A percentile compares a stretch with the other conserved stretches of the same genome.
Evolutionary conservation across 768 basidiomycete genomes (phyloP).

Genomic region (Amanita molliuscula): DNA sequence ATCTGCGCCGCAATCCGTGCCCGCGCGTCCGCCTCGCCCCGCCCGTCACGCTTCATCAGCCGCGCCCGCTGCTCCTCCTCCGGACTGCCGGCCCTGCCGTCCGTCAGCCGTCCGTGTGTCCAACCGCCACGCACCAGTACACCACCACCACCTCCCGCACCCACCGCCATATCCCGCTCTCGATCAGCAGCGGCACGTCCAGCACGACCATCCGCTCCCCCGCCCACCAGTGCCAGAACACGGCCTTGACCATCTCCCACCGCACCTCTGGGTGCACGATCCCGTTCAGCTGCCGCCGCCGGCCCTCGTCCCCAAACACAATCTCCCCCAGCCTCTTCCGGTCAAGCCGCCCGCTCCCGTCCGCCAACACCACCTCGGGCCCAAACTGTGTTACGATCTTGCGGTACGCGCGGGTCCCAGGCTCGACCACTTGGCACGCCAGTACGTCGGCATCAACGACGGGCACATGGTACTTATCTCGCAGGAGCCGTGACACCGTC

Average conservation of each 20-base stretch:
- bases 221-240: slow-evolving; percentile 61
- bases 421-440: slow-evolving; percentile 77
- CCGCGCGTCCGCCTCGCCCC: slow-evolving; percentile 54
- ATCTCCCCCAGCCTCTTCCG: slow-evolving; percentile 75
- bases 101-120: neutral
- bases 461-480: slow-evolving; percentile 49
- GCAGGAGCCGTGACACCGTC: slow-evolving; percentile 71
- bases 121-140: slow-evolving; percentile 58
- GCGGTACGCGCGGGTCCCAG: slow-evolving; percentile 65
- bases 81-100: slow-evolving; percentile 40
- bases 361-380: slow-evolving; percentile 44
- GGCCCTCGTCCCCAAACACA: slow-evolving; percentile 68
- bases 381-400: slow-evolving; percentile 70
- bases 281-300: slow-evolving; percentile 64
- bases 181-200: slow-evolving; percentile 89
- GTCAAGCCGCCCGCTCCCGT: slow-evolving; percentile 59
- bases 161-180: slow-evolving; percentile 76
- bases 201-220: slow-evolving; percentile 76
- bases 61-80: slow-evolving; percentile 76
- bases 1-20: slow-evolving; percentile 74
- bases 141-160: slow-evolving; percentile 83
- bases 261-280: slow-evolving; percentile 93
- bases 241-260: slow-evolving; percentile 58
- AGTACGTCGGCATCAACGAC: slow-evolving; percentile 90
- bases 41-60: slow-evolving; percentile 66